phyloP scores from a whole-genome alignment of 371 early-diverging fungal genomes.

The Haplosporangium sp. region DNA sequence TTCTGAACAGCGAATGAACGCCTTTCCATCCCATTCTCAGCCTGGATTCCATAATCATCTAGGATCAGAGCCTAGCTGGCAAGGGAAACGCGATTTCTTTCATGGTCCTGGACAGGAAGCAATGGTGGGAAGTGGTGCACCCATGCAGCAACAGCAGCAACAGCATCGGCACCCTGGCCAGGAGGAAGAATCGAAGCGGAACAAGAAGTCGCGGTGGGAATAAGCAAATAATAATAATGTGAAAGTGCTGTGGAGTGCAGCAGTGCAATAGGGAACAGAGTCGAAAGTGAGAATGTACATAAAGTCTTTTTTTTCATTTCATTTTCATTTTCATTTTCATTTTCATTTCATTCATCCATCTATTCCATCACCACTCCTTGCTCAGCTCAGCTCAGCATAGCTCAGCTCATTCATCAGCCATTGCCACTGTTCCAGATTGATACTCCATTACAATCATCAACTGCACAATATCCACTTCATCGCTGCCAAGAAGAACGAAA shows the following conservation, averaged over 20 bases:
- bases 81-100: conserved; percentile 30
- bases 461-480: no score
- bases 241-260: not conserved
- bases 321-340: not conserved
- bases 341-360: conserved; percentile 1
- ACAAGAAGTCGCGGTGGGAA: conserved; percentile 49
- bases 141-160: not conserved
- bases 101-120: conserved; percentile 5
- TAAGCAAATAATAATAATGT: not conserved
- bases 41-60: conserved; percentile 2
- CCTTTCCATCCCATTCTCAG: conserved; percentile 29
- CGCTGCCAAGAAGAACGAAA: not conserved
- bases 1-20: conserved; percentile 5
- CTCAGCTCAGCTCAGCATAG: not conserved
- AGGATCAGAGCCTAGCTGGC: conserved; percentile 5
- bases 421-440: no score
- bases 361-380: not conserved
- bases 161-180: conserved; percentile 10
- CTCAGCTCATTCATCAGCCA: no score
- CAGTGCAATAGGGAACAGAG: not conserved
- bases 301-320: not conserved
- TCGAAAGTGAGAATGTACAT: not conserved
- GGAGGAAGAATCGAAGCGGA: conserved; percentile 14
- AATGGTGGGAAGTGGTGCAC: not conserved
- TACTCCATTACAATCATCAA: no score